Evolutionary conservation across 2,329 filamentous ascomycete genomes (phyloP), one percentile per base, ranked within the genome.

Genomic region (Microascus cirrosus): DNA sequence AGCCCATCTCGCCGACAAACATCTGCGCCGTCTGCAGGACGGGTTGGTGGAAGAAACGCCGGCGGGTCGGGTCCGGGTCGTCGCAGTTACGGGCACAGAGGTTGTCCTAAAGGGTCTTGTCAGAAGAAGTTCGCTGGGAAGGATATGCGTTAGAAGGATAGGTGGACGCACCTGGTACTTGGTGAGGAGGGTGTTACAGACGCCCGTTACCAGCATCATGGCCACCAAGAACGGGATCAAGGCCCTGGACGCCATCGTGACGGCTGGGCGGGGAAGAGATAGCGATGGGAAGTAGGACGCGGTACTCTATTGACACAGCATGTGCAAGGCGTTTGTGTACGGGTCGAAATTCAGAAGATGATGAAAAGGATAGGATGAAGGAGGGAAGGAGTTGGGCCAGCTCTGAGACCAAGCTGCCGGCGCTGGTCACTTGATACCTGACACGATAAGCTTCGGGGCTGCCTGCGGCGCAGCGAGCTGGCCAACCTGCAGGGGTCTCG

Each of bases 11-110:
- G 58, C 94, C 94, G 61, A 96, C 81, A 70, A 99, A 99, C 94
- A 99, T 99, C 71, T 97, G 94, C 1, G 90, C 84, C 62, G 94
- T 97, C 71, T 99, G 94, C 58, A 97, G 84, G 56, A 99, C 92
- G 20, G 94, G 94, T 70, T 97, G 93, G 71, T 96, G 90, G 73
- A 99, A 97, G 65, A 82, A 81, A 62, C 81, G 76, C 57, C 83
- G 86, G 63, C 86, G 81, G 60, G 78, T 79, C 22, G 83, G 81
- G 65, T 90, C 76, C 24, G 81, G 77, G 60, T 83, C 79, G 65
- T 90, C 84, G 77, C 94, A 99, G 75, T 97, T 84, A 63, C 88
- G 82, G 48, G 97, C 89, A 74, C 94, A 99, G 85, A 96, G 90
- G 78, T 96, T 95, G 71, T 99, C 94, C 89, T 91, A 56, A 53